These are phyloP conservation scores for Scorias spongiosa DNA, from an alignment of 2,329 filamentous ascomycete genomes.

Conservation along the genomic window DNA sequence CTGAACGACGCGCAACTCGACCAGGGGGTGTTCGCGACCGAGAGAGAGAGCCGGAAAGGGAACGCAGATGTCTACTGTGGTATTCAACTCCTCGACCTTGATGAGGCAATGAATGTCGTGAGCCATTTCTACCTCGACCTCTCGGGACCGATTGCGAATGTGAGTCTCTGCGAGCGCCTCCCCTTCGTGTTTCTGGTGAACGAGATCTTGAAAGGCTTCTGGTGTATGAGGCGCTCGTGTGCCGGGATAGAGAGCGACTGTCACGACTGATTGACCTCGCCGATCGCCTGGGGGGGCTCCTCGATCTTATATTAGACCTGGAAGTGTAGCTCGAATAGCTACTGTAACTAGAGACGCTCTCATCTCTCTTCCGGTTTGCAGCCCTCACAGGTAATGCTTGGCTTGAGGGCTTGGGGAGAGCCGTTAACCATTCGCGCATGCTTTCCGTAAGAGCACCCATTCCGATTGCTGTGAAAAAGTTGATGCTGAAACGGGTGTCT, in stretches of 20 bases:
- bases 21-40: constrained; percentile 16
- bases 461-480: constrained; percentile 96
- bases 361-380: constrained; percentile 45
- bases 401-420: constrained; percentile 69
- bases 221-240: constrained; percentile 2
- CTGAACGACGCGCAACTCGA: constrained; percentile 6
- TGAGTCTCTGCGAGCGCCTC: constrained; percentile 1
- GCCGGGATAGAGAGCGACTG: constrained; percentile 13
- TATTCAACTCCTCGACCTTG: not conserved
- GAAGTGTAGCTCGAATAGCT: constrained; percentile 58
- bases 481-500: constrained; percentile 93
- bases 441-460: constrained; percentile 91
- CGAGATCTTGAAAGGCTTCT: constrained; percentile 8
- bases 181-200: constrained; percentile 5
- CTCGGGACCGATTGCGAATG: not conserved
- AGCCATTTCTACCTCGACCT: not conserved
- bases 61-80: constrained; percentile 1
- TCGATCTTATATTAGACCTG: constrained; percentile 8
- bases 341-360: constrained; percentile 58
- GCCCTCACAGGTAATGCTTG: constrained; percentile 44
- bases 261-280: constrained; percentile 10
- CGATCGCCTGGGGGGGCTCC: constrained; percentile 5
- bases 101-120: not conserved
- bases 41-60: constrained; percentile 6
- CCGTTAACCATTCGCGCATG: constrained; percentile 82